Evolutionary conservation across 2,329 filamentous ascomycete species (phyloP), one percentile per base, ranked within the genome.

Genomic region (Aureobasidium sp.): DNA sequence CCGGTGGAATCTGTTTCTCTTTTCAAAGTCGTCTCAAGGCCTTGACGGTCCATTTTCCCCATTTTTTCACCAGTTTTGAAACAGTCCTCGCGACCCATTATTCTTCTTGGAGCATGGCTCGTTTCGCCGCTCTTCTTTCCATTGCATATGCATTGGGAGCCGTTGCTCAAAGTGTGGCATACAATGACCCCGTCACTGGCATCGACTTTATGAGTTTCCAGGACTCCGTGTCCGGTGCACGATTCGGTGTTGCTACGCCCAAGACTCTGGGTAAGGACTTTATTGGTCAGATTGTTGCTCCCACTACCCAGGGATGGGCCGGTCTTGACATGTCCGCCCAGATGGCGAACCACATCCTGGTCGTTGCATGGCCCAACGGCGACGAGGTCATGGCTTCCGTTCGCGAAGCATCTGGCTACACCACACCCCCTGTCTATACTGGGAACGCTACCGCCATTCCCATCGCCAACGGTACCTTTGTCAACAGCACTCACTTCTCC

Each of bases 271-370:
- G 70, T 1, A 76, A 75, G 12, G 82, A 85, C 69, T 78, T 84
- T 65, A 82, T 85, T 63, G 79, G 78, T 8, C 79, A 83, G 67
- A 74, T 85, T 48, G 76, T 82, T 19, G 76, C 77, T 61, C 76
- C 76, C 1, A 65, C 73, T n/a, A 70, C 66, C 6, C 72, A 70
- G 2, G 79, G 80, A 64, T 84, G 79, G 75, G 77, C 75, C 53
- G 81, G 78, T 62, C 73, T 81, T 27, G 78, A 76, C 22, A 70
- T 82, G 33, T 74, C 75, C 9, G 77, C 78, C 4, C 67, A 70
- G 29, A 83, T 83, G 81, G 66, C 76, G 37, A 73, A 73, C 45
- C 75, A 78, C 42, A 74, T 83, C 8, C 72, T 84, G 37, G 69
- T 82, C 15, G 72, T 78, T 0, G 77, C 78, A 17, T 83, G 80